A percentile compares a stretch with the other conserved stretches of the same genome.
phyloP scores from a whole-genome alignment of 1,139 yeast genomes.

The Geotrichum restrictum region DNA sequence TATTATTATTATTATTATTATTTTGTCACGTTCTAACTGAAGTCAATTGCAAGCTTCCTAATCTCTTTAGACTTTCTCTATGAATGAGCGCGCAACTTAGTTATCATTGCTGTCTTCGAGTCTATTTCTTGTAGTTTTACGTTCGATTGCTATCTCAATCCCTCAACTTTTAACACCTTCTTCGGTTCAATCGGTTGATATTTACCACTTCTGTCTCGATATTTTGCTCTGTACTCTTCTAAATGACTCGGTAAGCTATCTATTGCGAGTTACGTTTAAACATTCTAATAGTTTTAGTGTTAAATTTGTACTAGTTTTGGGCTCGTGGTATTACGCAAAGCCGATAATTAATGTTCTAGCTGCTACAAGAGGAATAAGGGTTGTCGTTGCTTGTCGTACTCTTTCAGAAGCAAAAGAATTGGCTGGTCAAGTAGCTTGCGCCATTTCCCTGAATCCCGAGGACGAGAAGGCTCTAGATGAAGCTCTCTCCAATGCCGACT shows the following conservation, averaged over 20 bases:
- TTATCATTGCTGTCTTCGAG: too few species aligned
- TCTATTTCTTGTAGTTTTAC: background rate
- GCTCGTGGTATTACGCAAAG: constrained; percentile 97
- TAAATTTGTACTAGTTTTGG: constrained; percentile 66
- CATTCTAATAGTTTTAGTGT: too few species aligned
- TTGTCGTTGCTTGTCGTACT: constrained; percentile 89
- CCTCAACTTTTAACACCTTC: background rate
- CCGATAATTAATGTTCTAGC: constrained; percentile 94
- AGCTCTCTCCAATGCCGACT: constrained; percentile 71
- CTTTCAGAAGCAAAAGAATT: constrained; percentile 77
- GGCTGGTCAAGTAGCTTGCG: constrained; percentile 76
- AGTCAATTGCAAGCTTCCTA: too few species aligned
- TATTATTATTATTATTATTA: too few species aligned
- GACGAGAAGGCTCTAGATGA: constrained; percentile 72
- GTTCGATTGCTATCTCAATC: background rate
- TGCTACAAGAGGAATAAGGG: constrained; percentile 71
- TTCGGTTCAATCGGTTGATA: background rate
- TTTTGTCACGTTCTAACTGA: too few species aligned
- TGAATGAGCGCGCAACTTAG: too few species aligned
- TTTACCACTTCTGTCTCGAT: too few species aligned
- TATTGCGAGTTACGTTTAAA: too few species aligned
- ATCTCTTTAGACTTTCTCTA: too few species aligned
- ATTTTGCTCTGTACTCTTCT: too few species aligned
- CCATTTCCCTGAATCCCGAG: constrained; percentile 83
- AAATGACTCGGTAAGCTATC: too few species aligned